Evolutionary conservation across 306 rosid species (phyloP), one percentile per base, ranked within the genome.

Genomic region (Cucurbita maxima): DNA sequence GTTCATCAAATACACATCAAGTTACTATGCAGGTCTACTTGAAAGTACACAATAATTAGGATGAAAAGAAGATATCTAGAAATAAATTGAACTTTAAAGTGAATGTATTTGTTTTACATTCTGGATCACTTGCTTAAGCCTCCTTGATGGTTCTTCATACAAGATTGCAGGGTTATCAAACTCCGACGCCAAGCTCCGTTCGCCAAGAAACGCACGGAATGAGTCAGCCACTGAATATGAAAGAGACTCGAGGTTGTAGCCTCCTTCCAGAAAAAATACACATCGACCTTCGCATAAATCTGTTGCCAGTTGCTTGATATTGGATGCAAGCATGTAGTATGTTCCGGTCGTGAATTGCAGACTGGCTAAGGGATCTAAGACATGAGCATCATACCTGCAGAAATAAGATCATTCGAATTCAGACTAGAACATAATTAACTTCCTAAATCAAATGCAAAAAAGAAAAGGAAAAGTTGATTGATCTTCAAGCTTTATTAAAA

Each of bases 211-310:
- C 38, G 96, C 98, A 8, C 89, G 92, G 77, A 93, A 90, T 30
- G 96, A 83, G 79, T 88, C 96, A 6, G 90, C 96, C 69, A 87
- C 93, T 0, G 96, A 87, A 58, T 82, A 68, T 7, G 98, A 88
- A 64, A 87, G 97, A 53, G 94, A 86, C 72, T 86, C 50, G 51
- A 93, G 96, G 80, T 93, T 93, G 75, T 93, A 93, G 8, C 98
- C 98, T 76, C 98, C 97, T 80, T 90, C 97, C 81, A 93, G 86
- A 80, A 93, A 93, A 72, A 90, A 93, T 60, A 90, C 87, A 48
- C 89, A 87, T 22, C 86, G 86, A 14, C 90, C 96, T 1, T 89
- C 84, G 36, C 97, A 90, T 62, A 90, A 76, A 45, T 88, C 88
- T 78, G 72, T 88, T 20, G 97, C 92, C 16, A 93, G 89, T 80